These are phyloP conservation scores for Drechslerella stenobrocha DNA, from an alignment of 2,329 filamentous ascomycete genomes.

Conservation along the genomic window DNA sequence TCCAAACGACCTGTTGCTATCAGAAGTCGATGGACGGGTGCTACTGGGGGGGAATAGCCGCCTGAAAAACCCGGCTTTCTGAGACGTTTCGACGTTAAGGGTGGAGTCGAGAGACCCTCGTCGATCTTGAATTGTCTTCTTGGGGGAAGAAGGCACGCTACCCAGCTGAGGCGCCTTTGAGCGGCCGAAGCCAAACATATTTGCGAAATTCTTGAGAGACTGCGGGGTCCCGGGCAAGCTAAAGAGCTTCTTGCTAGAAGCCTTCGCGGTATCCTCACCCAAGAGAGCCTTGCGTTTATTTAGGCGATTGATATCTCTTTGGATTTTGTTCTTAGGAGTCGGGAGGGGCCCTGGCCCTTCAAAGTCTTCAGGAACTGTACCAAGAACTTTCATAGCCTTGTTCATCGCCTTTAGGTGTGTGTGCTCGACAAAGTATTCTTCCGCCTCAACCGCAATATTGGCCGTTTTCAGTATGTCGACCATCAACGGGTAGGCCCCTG, in stretches of 20 bases:
- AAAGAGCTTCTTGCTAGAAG: conserved; percentile 3
- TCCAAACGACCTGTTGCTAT: conserved; percentile 40
- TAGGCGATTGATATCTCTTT: conserved; percentile 19
- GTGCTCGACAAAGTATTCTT: neutral
- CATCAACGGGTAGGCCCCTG: too few relatives aligned
- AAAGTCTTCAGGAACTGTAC: conserved; percentile 9
- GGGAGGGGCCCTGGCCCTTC: neutral
- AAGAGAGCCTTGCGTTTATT: conserved; percentile 13
- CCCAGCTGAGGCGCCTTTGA: neutral
- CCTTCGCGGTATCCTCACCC: neutral
- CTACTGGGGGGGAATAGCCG: conserved; percentile 21
- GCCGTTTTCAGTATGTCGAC: too few relatives aligned
- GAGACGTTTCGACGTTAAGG: conserved; percentile 3
- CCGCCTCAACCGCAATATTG: too few relatives aligned
- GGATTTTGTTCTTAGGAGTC: conserved; percentile 6
- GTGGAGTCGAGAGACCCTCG: conserved; percentile 10
- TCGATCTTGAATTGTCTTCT: neutral
- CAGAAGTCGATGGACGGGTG: conserved; percentile 25
- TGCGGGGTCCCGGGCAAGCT: neutral
- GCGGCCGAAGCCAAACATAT: neutral
- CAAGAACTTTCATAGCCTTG: conserved; percentile 32
- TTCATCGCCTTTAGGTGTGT: neutral
- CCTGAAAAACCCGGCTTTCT: conserved; percentile 18
- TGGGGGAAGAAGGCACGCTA: neutral
- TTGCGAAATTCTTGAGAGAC: neutral